These are phyloP conservation scores for Spizellomyces sp. DNA, from an alignment of 192 early-diverging fungal species.

Conservation along the genomic window DNA sequence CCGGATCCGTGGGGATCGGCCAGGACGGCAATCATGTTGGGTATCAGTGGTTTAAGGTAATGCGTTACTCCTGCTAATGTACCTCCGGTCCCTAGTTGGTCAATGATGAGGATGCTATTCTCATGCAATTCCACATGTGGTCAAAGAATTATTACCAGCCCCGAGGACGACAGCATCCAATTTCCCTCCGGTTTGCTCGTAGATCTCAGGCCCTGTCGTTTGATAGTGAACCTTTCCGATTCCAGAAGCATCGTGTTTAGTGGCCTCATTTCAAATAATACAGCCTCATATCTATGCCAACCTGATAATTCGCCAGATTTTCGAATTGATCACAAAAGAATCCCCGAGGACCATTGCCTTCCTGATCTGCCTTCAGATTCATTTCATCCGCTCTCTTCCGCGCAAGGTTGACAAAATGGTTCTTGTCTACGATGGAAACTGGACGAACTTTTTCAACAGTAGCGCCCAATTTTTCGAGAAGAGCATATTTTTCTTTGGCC, in stretches of 20 bases:
- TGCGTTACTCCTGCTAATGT: conserved; percentile 88
- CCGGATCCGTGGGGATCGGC: conserved; percentile 95
- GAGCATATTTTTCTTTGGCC: conserved; percentile 84
- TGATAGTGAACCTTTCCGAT: conserved; percentile 58
- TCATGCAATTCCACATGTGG: neutral
- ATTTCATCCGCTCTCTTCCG: conserved; percentile 69
- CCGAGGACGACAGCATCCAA: conserved; percentile 87
- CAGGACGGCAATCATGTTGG: conserved; percentile 67
- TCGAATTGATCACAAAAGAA: conserved; percentile 97
- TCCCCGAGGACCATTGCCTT: conserved; percentile 42
- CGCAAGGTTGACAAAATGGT: conserved; percentile 93
- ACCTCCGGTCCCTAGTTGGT: conserved; percentile 74
- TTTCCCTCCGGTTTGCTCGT: conserved; percentile 63
- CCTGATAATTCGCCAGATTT: conserved; percentile 78
- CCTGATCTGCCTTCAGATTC: conserved; percentile 42
- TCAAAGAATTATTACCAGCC: conserved; percentile 56
- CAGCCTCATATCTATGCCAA: no score
- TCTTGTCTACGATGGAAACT: conserved; percentile 85
- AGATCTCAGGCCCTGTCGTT: conserved; percentile 92
- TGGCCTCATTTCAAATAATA: neutral
- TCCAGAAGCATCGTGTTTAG: no score
- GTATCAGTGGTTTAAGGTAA: conserved; percentile 74
- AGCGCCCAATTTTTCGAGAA: conserved; percentile 82
- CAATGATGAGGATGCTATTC: neutral
- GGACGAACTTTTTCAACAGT: conserved; percentile 90